Base-by-base conservation (phyloP, 2,329 filamentous ascomycete species). In the Colletotrichum graminicola region DNA sequence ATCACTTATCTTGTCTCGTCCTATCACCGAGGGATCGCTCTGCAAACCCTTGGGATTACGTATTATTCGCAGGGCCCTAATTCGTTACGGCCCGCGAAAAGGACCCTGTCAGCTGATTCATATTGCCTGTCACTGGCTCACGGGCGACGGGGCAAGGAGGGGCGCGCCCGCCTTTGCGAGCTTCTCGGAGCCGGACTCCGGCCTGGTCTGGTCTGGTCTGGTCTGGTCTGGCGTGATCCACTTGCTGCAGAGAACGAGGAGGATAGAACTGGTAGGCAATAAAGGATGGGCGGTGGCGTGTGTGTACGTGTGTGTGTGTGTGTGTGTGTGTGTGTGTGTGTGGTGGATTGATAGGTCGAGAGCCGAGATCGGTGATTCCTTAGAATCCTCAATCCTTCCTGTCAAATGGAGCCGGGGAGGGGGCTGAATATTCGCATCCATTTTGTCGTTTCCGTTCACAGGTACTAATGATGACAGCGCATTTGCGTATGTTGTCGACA, bases 81-180 rank as follows among this genome's bases (percentile, higher is more conserved):
- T 72, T 69, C 60, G 66, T 64, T 54, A 69, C 66, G 47, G 66
- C 69, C 39, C 32, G 18, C 8, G 16, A 34, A 45, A 55, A 55
- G 39, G 51, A 29, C 69, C 65, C 66, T 69, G 69, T 72, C 69
- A 64, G 69, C 65, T 72, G 63, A 72, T 69, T 72, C 66, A 61
- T 26, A 54, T 55, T 45, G 39, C 55, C 41, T 69, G 39, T 64
- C 52, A 71, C 65, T 68, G 68, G 55, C 36, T 41, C 36, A 26
- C 36, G 23, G 18, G 34, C 3, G 59, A 61, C 36, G 52, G 36
- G 56, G 56, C 43, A 52, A 56, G 57, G 26, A 11, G 43, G 59
- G 43, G 43, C 45, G 29, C 16, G 52, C 29, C 41, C 41, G 34
- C 34, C 21, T 23, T 26, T 39, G 57, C 57, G 43, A 68, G 65